Base-by-base conservation (phyloP, 371 early-diverging fungal genomes). In the Zancudomyces culisetae region DNA sequence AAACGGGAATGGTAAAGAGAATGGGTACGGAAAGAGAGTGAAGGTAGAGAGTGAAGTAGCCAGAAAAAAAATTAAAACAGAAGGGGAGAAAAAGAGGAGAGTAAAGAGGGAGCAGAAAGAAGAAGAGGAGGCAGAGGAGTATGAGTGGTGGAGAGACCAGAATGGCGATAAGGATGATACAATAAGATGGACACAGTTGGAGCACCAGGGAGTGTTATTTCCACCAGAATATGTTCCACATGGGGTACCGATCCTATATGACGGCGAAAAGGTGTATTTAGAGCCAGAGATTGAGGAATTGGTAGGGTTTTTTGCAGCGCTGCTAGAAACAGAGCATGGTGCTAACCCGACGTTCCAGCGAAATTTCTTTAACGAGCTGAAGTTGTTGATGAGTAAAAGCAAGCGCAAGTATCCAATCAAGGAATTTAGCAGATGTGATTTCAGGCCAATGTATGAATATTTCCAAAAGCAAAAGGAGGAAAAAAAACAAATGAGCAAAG, bases 191-290 rank as follows among this genome's bases (percentile, higher is more conserved):
- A 78, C 62, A 12, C 79, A 86, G 1, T 69, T 97, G 42, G 71
- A 77, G 54, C 98, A 97, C 64, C 76, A 74, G 45, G 98, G 97
- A 22, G 88, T 88, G 0, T 55, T 78, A 18, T 97, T 97, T 52
- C 90, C 98, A 40, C 96, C 95, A 0, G 78, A 74, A 1, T 97
- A 97, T 64, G 83, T 64, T 21, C 91, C 94, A 12, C 93, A 93
- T 59, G 85, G 86, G 19, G 66, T 92, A 28, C 80, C 83, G 60
- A 80, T 97, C 78, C 66, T 70, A 46, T 97, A 96, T 58, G 71
- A 87, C 58, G 92, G 91, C 73, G 66, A 78, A 30, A 66, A 64
- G 1, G 61, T 96, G n/a, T 66, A 60, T 0, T 69, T 97, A 13
- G 65, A 64, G 0, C 87, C 94, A 1, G 81, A 77, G 48, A 82